Evolutionary conservation across 2,329 filamentous ascomycete genomes (phyloP).

Genomic region (Monilinia polystroma): DNA sequence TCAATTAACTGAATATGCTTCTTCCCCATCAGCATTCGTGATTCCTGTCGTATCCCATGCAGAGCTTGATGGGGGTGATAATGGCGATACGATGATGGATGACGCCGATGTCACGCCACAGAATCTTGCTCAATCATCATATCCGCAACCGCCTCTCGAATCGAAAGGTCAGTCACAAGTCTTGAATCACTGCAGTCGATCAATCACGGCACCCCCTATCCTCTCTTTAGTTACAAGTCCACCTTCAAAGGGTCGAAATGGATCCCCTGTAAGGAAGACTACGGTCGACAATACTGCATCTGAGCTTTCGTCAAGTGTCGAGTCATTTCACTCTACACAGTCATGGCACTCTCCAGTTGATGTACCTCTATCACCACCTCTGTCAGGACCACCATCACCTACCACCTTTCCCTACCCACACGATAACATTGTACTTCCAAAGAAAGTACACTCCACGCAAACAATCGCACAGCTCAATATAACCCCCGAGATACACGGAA

Average conservation of each 20-base stretch:
- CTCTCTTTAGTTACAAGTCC: slow-evolving; percentile 46
- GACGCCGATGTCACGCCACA: slow-evolving; percentile 34
- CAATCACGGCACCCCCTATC: slow-evolving; percentile 44
- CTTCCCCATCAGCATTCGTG: background rate
- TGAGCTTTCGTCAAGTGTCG: slow-evolving; percentile 49
- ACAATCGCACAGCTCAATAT: slow-evolving; percentile 42
- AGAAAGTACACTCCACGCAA: slow-evolving; percentile 38
- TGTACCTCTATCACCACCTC: slow-evolving; percentile 48
- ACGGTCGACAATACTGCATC: slow-evolving; percentile 36
- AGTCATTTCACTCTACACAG: slow-evolving; percentile 56
- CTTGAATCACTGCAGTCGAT: slow-evolving; percentile 40
- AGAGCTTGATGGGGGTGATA: slow-evolving; percentile 32
- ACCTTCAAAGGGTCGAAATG: slow-evolving; percentile 42
- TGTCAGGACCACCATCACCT: slow-evolving; percentile 45
- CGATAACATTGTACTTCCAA: slow-evolving; percentile 44
- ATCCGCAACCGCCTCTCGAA: slow-evolving; percentile 26
- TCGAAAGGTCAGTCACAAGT: slow-evolving; percentile 38
- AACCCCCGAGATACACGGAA: slow-evolving; percentile 30
- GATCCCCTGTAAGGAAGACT: slow-evolving; percentile 30
- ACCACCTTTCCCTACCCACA: slow-evolving; percentile 44
- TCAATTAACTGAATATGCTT: background rate
- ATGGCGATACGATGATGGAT: slow-evolving; percentile 36
- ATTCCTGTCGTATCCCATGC: slow-evolving; percentile 1
- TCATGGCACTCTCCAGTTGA: slow-evolving; percentile 51
- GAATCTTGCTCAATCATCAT: slow-evolving; percentile 28